These are phyloP conservation scores for Colletotrichum lindemuthianum DNA, from an alignment of 2,329 filamentous ascomycete genomes.

Conservation along the genomic window DNA sequence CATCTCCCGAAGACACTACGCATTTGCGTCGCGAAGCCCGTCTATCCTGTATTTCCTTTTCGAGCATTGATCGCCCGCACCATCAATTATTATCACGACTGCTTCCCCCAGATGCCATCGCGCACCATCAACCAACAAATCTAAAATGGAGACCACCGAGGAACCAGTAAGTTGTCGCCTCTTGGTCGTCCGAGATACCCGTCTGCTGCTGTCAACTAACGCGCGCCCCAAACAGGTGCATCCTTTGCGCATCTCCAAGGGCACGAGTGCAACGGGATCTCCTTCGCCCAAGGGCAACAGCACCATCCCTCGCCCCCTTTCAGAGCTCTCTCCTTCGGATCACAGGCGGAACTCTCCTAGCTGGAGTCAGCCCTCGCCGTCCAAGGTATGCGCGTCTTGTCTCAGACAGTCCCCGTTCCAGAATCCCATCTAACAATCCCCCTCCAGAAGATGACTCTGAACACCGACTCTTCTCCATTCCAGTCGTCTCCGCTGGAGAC, in stretches of 20 bases:
- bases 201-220: neutral
- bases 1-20: constrained; percentile 1
- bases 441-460: constrained; percentile 72
- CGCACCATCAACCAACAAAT: constrained; percentile 19
- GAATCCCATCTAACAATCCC: constrained; percentile 42
- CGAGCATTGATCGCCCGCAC: constrained; percentile 14
- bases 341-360: constrained; percentile 91
- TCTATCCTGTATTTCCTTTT: constrained; percentile 13
- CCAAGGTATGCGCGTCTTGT: constrained; percentile 67
- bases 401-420: constrained; percentile 33
- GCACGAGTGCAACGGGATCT: constrained; percentile 56
- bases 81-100: constrained; percentile 11
- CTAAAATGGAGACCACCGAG: constrained; percentile 35
- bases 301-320: constrained; percentile 77
- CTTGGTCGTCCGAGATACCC: neutral
- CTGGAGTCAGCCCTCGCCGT: constrained; percentile 75
- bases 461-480: constrained; percentile 83
- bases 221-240: constrained; percentile 66
- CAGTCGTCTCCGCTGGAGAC: constrained; percentile 81
- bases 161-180: constrained; percentile 32
- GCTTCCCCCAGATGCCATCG: constrained; percentile 19
- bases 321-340: constrained; percentile 88
- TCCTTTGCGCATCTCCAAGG: constrained; percentile 83
- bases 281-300: constrained; percentile 72
- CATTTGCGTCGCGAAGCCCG: constrained; percentile 13